Base-by-base conservation (phyloP, 306 rosid species). In the Fragaria ananassa region DNA sequence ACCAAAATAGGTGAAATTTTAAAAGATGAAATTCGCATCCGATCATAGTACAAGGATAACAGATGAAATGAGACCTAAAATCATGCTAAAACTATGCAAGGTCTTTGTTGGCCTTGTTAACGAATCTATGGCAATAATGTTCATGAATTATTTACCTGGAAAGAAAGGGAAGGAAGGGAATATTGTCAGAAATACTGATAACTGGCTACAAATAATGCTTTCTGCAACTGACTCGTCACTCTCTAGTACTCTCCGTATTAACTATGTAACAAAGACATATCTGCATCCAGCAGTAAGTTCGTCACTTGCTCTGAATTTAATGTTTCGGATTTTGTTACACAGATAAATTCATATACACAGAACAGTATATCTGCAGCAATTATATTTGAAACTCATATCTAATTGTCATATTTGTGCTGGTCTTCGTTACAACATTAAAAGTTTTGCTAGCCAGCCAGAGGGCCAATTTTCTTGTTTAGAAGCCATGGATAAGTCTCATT, bases 191-290 rank as follows among this genome's bases (percentile, higher is more conserved):
- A 39, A 34, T 15, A 34, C 44, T 69, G 67, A 74, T 27, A 70
- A 23, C 18, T 31, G 61, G 66, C 73, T 31, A 41, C 63, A 58
- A 60, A 47, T 47, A 61, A 18, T 53, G 75, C 74, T 37, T 39
- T 42, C 69, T 53, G 50, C 18, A 9, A 75, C 13, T 14, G 82
- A 72, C 50, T 61, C 67, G 84, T 83, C 87, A 76, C 68, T 25
- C 77, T 66, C 46, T 11, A 12, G 31, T 50, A n/a, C 77, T 72
- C 78, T 37, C 10, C 29, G 56, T 41, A 70, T 5, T 76, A 56
- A 79, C 41, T 14, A 68, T 54, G 46, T 47, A 76, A 65, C 45
- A 77, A 62, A 14, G 78, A 64, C 84, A 56, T 49, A 21, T 47
- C 85, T 45, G 29, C 70, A 35, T 49, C 21, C 53, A 10, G 14